phyloP scores from a whole-genome alignment of 2,329 filamentous ascomycete species.

The Pezicula radicicola region DNA sequence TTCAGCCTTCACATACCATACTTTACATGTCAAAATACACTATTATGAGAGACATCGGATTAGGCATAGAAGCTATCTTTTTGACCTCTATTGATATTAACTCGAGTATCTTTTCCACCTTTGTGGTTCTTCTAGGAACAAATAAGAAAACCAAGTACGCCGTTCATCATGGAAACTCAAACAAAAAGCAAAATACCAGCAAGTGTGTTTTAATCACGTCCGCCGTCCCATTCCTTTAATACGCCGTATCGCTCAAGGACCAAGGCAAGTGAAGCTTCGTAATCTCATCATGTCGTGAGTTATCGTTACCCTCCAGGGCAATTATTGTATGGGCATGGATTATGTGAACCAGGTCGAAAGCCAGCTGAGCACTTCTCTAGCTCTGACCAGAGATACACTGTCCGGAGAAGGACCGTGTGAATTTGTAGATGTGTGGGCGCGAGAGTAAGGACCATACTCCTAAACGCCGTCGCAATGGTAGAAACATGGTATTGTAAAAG shows the following conservation, averaged over 20 bases:
- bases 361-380: constrained; percentile 4
- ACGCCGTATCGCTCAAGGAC: constrained; percentile 1
- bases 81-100: too few relatives aligned
- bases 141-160: too few relatives aligned
- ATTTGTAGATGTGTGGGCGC: constrained; percentile 9
- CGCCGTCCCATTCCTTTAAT: not conserved
- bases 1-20: too few relatives aligned
- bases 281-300: constrained; percentile 25
- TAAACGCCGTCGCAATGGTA: constrained; percentile 12
- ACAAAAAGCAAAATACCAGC: too few relatives aligned
- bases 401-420: constrained; percentile 8
- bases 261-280: constrained; percentile 18
- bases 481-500: constrained; percentile 16
- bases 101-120: too few relatives aligned
- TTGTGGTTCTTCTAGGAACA: too few relatives aligned
- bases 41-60: too few relatives aligned
- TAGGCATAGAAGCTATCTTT: too few relatives aligned
- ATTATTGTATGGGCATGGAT: constrained; percentile 3
- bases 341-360: not conserved
- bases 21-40: too few relatives aligned
- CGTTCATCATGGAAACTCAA: too few relatives aligned
- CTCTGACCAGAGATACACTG: constrained; percentile 4
- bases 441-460: constrained; percentile 8
- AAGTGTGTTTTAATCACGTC: too few relatives aligned
- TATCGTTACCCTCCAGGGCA: constrained; percentile 23